Conservation (phyloP, 305 asterid species). For the Petunia hybrid region DNA sequence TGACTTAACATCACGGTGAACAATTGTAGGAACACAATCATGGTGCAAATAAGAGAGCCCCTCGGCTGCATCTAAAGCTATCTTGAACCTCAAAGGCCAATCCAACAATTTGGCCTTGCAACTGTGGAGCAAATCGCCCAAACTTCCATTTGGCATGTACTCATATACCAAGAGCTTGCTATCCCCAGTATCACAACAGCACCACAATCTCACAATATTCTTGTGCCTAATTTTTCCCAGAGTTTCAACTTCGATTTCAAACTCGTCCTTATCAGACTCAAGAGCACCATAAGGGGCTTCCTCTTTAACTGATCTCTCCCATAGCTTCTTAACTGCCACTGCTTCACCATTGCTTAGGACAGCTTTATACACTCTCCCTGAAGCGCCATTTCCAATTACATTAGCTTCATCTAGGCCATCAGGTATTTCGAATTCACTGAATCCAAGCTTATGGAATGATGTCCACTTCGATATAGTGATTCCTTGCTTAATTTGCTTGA, state of each 20-base stretch:
- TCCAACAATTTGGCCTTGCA: slow-evolving; percentile 51
- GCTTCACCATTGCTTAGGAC: slow-evolving; percentile 70
- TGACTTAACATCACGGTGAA: slow-evolving; percentile 87
- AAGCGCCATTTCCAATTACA: slow-evolving; percentile 79
- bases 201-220: slow-evolving; percentile 79
- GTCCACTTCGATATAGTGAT: slow-evolving; percentile 68
- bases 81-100: slow-evolving; percentile 72
- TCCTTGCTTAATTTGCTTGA: slow-evolving; percentile 41
- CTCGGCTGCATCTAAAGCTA: slow-evolving; percentile 88
- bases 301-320: slow-evolving; percentile 43
- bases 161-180: slow-evolving; percentile 81
- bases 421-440: slow-evolving; percentile 63
- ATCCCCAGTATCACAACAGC: slow-evolving; percentile 63
- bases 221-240: slow-evolving; percentile 85
- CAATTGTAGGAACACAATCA: slow-evolving; percentile 82
- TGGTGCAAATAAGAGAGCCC: slow-evolving; percentile 92
- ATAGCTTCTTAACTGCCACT: slow-evolving; percentile 84
- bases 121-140: slow-evolving; percentile 74
- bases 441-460: slow-evolving; percentile 69
- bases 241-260: slow-evolving; percentile 74
- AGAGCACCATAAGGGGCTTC: slow-evolving; percentile 32
- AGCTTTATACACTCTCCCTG: slow-evolving; percentile 80
- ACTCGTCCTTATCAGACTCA: slow-evolving; percentile 52
- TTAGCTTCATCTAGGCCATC: slow-evolving; percentile 62
- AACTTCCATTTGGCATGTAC: slow-evolving; percentile 86